Base-by-base conservation (phyloP, 257 asterid species). In the Fraxinus pennsylvanica region DNA sequence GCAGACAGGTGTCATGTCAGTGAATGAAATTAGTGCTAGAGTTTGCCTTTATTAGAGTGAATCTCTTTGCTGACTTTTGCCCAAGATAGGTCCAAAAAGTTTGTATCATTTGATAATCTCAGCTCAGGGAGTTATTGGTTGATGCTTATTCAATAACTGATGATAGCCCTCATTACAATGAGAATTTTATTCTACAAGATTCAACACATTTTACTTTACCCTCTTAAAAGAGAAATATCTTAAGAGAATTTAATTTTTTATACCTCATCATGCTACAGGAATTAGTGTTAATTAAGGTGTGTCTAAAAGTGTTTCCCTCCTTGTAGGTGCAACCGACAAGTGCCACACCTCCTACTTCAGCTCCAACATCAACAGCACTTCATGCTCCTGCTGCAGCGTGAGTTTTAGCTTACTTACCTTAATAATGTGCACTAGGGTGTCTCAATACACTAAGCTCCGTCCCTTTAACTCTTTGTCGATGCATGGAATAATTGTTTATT, bases 241-340 rank as follows among this genome's bases (percentile, higher is more conserved):
- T n/a, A 17, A 43, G 29, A 57, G 12, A 5, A n/a, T 57, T 57
- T n/a, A 4, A 54, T 54, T 59, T 57, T 72, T 54, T 25, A 38
- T 50, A 9, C 71, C 13, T 73, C 25, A 73, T 76, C 74, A 38
- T 68, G 36, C 59, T 77, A 71, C 59, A 25, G 52, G 72, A 75
- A 43, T 7, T 41, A 32, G 43, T 68, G 30, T 54, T 39, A 15
- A 78, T 78, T 78, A 25, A 69, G 71, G 66, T 80, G 27, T 35
- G 65, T 69, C 75, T 84, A 77, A 59, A 63, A 38, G 27, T 75
- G 39, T 78, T 36, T 72, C 25, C 30, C 43, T 61, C 75, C 79
- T 79, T 79, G 74, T 71, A 89, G 97, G 93, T 83, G 74, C 88
- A 91, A 38, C 91, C 82, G 74, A 52, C 93, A 71, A 91, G 89